Evolutionary conservation across 2,329 filamentous ascomycete species (phyloP), one percentile per base, ranked within the genome.

Genomic region (Trematosphaeria pertusa): DNA sequence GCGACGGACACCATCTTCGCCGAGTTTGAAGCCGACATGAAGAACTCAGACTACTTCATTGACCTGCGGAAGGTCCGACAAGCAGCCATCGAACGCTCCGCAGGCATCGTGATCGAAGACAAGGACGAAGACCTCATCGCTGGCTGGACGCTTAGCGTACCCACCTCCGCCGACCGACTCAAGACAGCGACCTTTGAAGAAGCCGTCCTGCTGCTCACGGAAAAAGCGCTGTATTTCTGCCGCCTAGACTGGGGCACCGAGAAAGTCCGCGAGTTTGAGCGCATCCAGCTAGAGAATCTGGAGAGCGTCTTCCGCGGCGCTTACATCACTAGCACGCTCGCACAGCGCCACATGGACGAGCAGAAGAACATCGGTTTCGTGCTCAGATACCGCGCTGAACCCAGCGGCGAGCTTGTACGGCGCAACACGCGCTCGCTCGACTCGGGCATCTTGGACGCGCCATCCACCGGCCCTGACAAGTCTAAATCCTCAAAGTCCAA

Each of bases 211-310:
- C 78, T 99, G 0, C 77, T 99, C 22, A 97, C 94, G 0, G 87
- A 96, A 55, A 80, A 81, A 0, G 93, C 91, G 0, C 70, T 97
- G 2, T 97, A 97, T 67, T 85, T 90, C 51, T 97, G 92, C 69
- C 85, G 89, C 11, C 92, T 97, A 60, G 91, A 97, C 71, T 97
- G 93, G 91, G 88, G 89, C 53, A 87, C 91, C 6, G 94, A 97
- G 74, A 97, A 97, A 68, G 89, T 99, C 1, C 87, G 88, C 10
- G 91, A 88, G 0, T 97, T 97, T 69, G 92, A 97, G 73, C 82
- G 92, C 6, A 85, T 97, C 11, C 86, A 88, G 47, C 79, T 97
- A 6, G 80, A 82, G 15, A 88, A 90, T 46, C 77, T 99, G 26
- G 80, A 82, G 1, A 80, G 81, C 18, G 84, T 99, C 59, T 86